phyloP scores from a whole-genome alignment of 2,329 filamentous ascomycete genomes.

The Trichophyton mentagrophytes region DNA sequence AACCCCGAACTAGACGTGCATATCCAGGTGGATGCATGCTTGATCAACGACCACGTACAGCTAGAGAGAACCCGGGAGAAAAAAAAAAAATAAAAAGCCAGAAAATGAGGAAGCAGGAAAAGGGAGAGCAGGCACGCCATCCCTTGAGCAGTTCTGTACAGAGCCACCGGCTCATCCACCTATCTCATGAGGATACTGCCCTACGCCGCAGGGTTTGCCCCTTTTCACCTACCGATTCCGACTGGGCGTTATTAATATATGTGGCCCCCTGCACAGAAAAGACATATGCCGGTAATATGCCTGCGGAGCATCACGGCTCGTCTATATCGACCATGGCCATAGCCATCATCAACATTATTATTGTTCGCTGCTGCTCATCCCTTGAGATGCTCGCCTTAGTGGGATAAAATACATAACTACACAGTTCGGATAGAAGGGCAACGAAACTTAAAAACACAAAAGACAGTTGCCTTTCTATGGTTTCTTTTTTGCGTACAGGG shows the following conservation, averaged over 20 bases:
- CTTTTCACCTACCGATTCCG: neutral
- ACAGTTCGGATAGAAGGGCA: constrained; percentile 1
- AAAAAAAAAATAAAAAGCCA: too few relatives aligned
- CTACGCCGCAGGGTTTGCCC: neutral
- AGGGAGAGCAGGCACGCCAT: neutral
- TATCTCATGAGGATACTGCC: neutral
- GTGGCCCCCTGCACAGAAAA: neutral
- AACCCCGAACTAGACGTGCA: neutral
- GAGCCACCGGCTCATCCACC: neutral
- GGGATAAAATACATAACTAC: neutral
- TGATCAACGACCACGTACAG: neutral
- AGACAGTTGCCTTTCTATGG: neutral
- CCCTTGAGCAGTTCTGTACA: neutral
- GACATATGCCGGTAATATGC: neutral
- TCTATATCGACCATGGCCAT: neutral
- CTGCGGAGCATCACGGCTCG: neutral
- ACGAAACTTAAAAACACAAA: neutral
- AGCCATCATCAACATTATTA: neutral
- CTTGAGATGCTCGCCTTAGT: neutral
- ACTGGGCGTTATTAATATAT: neutral
- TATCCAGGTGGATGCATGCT: neutral
- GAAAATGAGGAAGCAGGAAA: neutral
- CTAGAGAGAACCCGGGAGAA: neutral
- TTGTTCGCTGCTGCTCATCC: neutral
- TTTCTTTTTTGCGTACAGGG: constrained; percentile 1